Evolutionary conservation across 2,329 filamentous ascomycete species (phyloP).

Genomic region (Pseudonectria buxi): DNA sequence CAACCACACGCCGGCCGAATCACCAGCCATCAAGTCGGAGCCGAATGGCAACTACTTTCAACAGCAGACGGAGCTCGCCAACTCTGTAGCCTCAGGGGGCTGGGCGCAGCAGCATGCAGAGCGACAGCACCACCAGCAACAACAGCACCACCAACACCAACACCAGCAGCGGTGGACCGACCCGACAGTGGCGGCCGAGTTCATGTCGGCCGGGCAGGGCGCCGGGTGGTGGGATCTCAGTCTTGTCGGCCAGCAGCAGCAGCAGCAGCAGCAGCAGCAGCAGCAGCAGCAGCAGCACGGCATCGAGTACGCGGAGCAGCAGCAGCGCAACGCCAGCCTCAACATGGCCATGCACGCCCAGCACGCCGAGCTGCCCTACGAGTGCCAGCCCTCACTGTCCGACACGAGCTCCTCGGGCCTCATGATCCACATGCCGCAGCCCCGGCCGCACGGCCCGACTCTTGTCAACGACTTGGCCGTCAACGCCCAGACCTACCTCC

Average conservation of each 20-base stretch:
- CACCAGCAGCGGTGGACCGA: slow-evolving; percentile 10
- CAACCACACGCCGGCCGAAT: slow-evolving; percentile 32
- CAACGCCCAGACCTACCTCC: slow-evolving; percentile 29
- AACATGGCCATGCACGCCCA: slow-evolving; percentile 36
- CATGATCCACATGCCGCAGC: slow-evolving; percentile 50
- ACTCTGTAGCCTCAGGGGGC: background rate
- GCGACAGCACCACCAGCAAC: slow-evolving; percentile 4
- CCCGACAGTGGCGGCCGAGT: slow-evolving; percentile 14
- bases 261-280: too few species aligned
- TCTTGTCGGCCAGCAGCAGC: slow-evolving; percentile 21
- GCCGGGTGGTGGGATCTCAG: slow-evolving; percentile 27
- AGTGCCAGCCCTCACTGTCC: slow-evolving; percentile 27
- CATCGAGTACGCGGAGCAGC: slow-evolving; percentile 21
- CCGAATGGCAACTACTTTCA: slow-evolving; percentile 19
- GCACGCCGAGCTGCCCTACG: slow-evolving; percentile 34
- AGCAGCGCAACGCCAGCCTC: slow-evolving; percentile 30
- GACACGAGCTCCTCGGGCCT: slow-evolving; percentile 33
- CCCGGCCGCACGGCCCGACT: slow-evolving; percentile 28
- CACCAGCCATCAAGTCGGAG: slow-evolving; percentile 30
- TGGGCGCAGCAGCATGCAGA: slow-evolving; percentile 12
- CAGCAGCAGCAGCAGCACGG: slow-evolving; percentile 11
- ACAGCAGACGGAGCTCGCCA: slow-evolving; percentile 7
- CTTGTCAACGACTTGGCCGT: slow-evolving; percentile 30
- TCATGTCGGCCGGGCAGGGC: slow-evolving; percentile 16
- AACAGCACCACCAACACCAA: slow-evolving; percentile 10